phyloP scores from a whole-genome alignment of 192 early-diverging fungal genomes.

The Allomyces macrogynus region DNA sequence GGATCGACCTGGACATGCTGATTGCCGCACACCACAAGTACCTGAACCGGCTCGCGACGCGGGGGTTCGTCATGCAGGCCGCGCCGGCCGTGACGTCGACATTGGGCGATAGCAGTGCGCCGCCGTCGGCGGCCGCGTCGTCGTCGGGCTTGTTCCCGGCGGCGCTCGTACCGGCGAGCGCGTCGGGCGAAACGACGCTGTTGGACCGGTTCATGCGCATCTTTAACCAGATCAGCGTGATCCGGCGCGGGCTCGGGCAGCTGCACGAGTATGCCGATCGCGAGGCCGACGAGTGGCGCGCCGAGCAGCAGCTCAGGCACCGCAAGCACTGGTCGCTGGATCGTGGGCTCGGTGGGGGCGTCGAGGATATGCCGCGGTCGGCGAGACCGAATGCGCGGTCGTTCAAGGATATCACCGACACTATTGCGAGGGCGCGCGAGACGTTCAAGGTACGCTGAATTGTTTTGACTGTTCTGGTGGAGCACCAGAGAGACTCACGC shows the following conservation, averaged over 20 bases:
- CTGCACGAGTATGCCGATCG: constrained; percentile 21
- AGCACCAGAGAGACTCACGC: neutral
- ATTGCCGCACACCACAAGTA: constrained; percentile 63
- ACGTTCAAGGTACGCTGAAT: constrained; percentile 15
- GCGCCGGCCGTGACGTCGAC: constrained; percentile 20
- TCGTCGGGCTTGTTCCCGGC: neutral
- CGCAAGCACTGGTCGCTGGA: no score
- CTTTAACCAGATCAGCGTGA: constrained; percentile 44
- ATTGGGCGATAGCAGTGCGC: neutral
- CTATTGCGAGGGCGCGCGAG: constrained; percentile 2
- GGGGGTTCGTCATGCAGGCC: constrained; percentile 30
- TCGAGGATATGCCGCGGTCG: no score
- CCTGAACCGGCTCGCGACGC: constrained; percentile 39
- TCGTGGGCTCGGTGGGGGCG: no score
- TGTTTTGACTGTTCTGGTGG: neutral
- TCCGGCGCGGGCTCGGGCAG: constrained; percentile 15
- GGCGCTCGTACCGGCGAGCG: constrained; percentile 1
- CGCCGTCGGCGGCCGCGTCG: constrained; percentile 1
- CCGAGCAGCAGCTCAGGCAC: no score
- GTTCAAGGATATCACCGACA: constrained; percentile 7
- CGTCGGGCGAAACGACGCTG: constrained; percentile 10
- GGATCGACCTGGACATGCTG: constrained; percentile 55
- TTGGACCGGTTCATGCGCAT: constrained; percentile 25
- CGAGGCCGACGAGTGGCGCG: no score
- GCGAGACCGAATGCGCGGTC: constrained; percentile 1